These are phyloP conservation scores for Graphilbum sp. DNA, from an alignment of 2,329 filamentous ascomycete species.

Conservation along the genomic window DNA sequence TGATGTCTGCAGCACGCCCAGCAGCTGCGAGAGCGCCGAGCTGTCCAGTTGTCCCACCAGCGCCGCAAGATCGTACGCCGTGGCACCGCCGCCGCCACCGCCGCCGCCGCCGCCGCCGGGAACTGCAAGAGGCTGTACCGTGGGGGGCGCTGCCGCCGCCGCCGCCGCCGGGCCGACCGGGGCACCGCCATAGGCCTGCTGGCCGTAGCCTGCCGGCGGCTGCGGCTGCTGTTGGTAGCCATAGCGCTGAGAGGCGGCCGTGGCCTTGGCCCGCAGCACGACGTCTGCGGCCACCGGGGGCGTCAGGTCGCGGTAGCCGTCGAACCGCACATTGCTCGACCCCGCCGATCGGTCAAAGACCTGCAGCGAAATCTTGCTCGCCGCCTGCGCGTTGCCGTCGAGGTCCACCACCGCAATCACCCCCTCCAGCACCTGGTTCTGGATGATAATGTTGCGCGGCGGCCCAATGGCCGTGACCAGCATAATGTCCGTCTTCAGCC, in stretches of 20 bases:
- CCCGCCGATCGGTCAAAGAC: constrained; percentile 70
- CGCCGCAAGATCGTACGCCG: constrained; percentile 8
- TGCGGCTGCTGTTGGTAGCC: constrained; percentile 9
- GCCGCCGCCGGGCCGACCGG: constrained; percentile 8
- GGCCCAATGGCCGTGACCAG: constrained; percentile 57
- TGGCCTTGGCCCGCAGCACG: constrained; percentile 50
- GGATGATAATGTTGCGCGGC: constrained; percentile 62
- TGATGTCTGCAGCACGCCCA: constrained; percentile 14
- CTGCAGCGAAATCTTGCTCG: constrained; percentile 62
- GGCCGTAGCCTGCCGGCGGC: constrained; percentile 8
- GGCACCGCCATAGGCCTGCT: constrained; percentile 1
- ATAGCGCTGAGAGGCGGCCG: constrained; percentile 12
- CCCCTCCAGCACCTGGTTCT: constrained; percentile 74
- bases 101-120: constrained; percentile 4
- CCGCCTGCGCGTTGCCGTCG: constrained; percentile 49
- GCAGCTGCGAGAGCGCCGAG: constrained; percentile 16
- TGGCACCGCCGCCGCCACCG: background rate
- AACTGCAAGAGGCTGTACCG: background rate
- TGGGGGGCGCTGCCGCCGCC: background rate
- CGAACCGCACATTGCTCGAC: constrained; percentile 61
- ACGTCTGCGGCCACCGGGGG: constrained; percentile 66
- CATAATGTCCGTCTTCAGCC: constrained; percentile 63
- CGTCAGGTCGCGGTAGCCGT: constrained; percentile 75
- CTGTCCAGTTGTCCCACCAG: constrained; percentile 16
- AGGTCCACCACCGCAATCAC: constrained; percentile 74